Conservation (phyloP, 2,329 filamentous ascomycete species). For the Cercospora berteroae region DNA sequence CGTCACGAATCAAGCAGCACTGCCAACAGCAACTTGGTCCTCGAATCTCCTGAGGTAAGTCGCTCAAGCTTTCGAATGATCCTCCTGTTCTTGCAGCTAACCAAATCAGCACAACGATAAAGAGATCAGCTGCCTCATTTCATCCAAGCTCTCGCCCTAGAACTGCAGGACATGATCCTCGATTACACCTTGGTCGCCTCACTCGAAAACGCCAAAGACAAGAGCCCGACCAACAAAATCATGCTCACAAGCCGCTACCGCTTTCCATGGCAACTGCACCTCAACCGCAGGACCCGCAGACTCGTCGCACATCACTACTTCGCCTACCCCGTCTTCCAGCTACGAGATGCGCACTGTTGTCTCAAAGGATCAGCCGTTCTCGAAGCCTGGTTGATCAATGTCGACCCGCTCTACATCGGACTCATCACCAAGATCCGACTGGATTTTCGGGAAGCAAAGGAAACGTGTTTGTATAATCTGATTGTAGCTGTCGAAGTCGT, state of each 20-base stretch:
- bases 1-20: too few relatives aligned
- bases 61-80: too few relatives aligned
- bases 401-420: too few relatives aligned
- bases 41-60: too few relatives aligned
- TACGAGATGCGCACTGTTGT: too few relatives aligned
- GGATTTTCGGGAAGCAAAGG: too few relatives aligned
- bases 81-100: too few relatives aligned
- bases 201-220: neutral
- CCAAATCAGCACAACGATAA: neutral
- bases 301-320: neutral
- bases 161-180: neutral
- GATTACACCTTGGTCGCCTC: neutral
- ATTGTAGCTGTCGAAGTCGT: neutral
- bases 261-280: neutral
- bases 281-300: neutral
- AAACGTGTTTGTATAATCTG: too few relatives aligned
- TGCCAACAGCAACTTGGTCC: too few relatives aligned
- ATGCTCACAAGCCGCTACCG: neutral
- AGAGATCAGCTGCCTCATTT: neutral
- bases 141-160: neutral
- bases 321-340: neutral
- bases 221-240: neutral
- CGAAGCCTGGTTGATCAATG: too few relatives aligned
- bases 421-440: too few relatives aligned
- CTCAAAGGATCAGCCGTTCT: too few relatives aligned